Conservation (phyloP, 257 asterid genomes). For the Striga asiatica region DNA sequence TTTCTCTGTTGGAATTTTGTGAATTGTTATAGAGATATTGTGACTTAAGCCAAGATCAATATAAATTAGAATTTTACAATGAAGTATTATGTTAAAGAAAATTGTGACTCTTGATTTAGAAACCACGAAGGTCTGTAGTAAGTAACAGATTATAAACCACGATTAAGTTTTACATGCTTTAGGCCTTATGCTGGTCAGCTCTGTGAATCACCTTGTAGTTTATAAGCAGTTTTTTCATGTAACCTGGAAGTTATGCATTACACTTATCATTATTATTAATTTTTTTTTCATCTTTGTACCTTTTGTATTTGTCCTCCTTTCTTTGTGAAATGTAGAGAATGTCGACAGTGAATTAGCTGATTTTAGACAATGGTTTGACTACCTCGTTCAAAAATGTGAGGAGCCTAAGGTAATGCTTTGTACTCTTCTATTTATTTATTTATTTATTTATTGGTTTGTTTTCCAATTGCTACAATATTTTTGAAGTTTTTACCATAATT, state of each 20-base stretch:
- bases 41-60: background rate
- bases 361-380: conserved; percentile 38
- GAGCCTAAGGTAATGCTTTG: conserved; percentile 32
- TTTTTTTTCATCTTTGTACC: conserved; percentile 2
- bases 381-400: conserved; percentile 31
- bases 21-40: background rate
- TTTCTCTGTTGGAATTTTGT: background rate
- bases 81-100: background rate
- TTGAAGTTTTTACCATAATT: background rate
- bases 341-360: conserved; percentile 45
- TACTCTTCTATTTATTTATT: background rate
- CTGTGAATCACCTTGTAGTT: background rate
- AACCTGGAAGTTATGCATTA: background rate
- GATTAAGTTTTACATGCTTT: background rate
- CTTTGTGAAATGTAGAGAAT: conserved; percentile 42
- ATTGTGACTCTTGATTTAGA: background rate
- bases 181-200: background rate
- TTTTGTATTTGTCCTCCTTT: too few species aligned
- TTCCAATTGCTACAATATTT: background rate
- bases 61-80: background rate
- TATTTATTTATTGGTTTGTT: background rate
- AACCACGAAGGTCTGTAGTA: background rate
- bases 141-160: too few species aligned
- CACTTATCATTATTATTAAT: background rate
- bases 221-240: background rate